Conservation (phyloP, 805 yeast genomes). For the Cyberlindnera lachancei region DNA sequence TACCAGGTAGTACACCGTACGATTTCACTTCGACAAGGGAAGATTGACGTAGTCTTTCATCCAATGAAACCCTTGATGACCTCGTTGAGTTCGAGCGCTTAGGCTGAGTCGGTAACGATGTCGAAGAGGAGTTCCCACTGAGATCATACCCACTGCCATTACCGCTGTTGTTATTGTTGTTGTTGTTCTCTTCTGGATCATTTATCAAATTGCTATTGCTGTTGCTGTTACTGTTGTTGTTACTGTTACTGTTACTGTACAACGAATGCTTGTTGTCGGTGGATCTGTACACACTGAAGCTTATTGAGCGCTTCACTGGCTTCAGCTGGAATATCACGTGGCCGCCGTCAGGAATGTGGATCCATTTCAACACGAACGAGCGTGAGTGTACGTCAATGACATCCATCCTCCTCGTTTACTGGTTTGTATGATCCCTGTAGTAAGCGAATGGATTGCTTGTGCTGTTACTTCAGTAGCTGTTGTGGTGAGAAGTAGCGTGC, state of each 20-base stretch:
- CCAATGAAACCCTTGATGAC: constrained; percentile 34
- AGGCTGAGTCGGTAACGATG: constrained; percentile 18
- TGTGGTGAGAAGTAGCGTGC: too few relatives aligned
- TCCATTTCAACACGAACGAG: constrained; percentile 88
- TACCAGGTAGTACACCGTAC: constrained; percentile 51
- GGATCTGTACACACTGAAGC: constrained; percentile 29
- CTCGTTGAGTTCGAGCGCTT: constrained; percentile 26
- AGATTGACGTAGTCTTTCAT: constrained; percentile 49
- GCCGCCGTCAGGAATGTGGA: constrained; percentile 62
- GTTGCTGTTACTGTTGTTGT: too few relatives aligned
- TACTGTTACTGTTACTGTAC: constrained; percentile 21
- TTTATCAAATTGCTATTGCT: too few relatives aligned
- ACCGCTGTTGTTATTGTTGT: too few relatives aligned
- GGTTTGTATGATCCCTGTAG: too few relatives aligned
- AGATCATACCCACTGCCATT: constrained; percentile 13
- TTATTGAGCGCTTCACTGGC: constrained; percentile 63
- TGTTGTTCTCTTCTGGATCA: too few relatives aligned
- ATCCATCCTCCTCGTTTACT: too few relatives aligned
- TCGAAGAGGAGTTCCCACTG: constrained; percentile 15
- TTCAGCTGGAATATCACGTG: constrained; percentile 71
- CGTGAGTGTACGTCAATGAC: constrained; percentile 85
- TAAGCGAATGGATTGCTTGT: too few relatives aligned
- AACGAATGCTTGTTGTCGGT: constrained; percentile 8
- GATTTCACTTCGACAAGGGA: constrained; percentile 45
- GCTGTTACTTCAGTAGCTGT: background rate